Base-by-base conservation (phyloP, 768 basidiomycete species). In the Termitomyces heimii region DNA sequence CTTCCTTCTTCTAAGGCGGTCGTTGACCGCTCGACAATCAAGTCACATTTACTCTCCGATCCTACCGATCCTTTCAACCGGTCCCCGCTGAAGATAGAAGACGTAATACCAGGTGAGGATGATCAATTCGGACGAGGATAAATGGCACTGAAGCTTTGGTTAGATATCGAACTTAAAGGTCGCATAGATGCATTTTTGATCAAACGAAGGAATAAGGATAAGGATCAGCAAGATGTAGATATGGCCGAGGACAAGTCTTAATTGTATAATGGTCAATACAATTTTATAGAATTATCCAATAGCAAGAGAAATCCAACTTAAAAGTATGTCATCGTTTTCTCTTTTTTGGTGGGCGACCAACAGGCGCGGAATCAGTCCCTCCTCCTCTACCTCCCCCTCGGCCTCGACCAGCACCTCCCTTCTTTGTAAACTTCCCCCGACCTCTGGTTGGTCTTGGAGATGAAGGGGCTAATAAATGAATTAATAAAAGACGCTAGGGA, bases 1-100 rank as follows among this genome's bases (percentile, higher is more conserved):
- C 70, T 99, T 32, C 97, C 97, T 0, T 85, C 89, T 0, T 98
- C 95, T 2, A 79, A 76, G 53, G 75, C 82, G 0, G 79, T 90
- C 34, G 69, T 99, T 43, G 97, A 99, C 70, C 84, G 91, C 24
- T 78, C 89, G 2, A 98, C 95, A 2, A 98, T 99, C 76, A 96
- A 96, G 65, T 89, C 94, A 1, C 94, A 97, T 69, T 74, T 98
- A 35, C 75, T 99, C 20, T 96, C 94, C 0, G 95, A 97, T 65
- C 72, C 86, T 18, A 91, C 85, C 53, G 97, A 99, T 71, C 97
- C 97, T 1, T 99, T 98, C 82, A 99, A 98, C 71, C 87, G 97
- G 29, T 75, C 79, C 34, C 92, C 96, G 2, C 75, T 97, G 28
- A 70, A 76, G 10, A 83, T 94, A 60, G 89, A 88, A 54, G 89